Evolutionary conservation across 2,329 filamentous ascomycete species (phyloP).

Genomic region (Apiospora arundinis): DNA sequence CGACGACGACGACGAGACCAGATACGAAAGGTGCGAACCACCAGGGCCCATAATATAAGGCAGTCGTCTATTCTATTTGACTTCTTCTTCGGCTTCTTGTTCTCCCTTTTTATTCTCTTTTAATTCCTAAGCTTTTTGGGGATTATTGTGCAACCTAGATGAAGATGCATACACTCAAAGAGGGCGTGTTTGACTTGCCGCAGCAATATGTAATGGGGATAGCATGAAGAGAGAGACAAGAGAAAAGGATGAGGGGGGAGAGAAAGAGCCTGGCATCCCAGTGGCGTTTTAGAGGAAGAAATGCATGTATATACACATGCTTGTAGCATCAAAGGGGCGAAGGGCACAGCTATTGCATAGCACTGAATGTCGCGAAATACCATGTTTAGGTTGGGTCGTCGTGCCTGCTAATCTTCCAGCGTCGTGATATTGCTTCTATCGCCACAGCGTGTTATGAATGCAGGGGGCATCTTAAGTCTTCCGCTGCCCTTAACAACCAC

Average conservation of each 20-base stretch:
- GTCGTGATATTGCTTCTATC: not conserved
- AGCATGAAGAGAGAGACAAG: not conserved
- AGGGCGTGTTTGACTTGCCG: not conserved
- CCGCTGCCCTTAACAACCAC: not conserved
- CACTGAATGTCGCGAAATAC: conserved; percentile 4
- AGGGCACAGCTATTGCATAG: conserved; percentile 3
- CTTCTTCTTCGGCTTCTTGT: not conserved
- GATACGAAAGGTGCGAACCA: conserved; percentile 41
- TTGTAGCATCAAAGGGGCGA: conserved; percentile 5
- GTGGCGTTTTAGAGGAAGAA: conserved; percentile 2
- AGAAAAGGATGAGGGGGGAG: not conserved
- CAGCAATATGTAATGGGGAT: not conserved
- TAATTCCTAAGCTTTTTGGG: not conserved
- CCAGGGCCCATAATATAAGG: not conserved
- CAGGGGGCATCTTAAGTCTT: not conserved
- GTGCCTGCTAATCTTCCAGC: not conserved
- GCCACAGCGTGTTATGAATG: not conserved
- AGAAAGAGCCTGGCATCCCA: not conserved
- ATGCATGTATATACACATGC: conserved; percentile 6
- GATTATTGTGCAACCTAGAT: not conserved
- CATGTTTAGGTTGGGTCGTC: not conserved
- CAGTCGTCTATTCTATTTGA: not conserved
- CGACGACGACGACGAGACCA: conserved; percentile 38
- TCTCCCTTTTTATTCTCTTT: not conserved
- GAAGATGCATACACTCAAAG: not conserved